Evolutionary conservation across 306 rosid genomes (phyloP), one percentile per base, ranked within the genome.

Genomic region (Cucumis melo): DNA sequence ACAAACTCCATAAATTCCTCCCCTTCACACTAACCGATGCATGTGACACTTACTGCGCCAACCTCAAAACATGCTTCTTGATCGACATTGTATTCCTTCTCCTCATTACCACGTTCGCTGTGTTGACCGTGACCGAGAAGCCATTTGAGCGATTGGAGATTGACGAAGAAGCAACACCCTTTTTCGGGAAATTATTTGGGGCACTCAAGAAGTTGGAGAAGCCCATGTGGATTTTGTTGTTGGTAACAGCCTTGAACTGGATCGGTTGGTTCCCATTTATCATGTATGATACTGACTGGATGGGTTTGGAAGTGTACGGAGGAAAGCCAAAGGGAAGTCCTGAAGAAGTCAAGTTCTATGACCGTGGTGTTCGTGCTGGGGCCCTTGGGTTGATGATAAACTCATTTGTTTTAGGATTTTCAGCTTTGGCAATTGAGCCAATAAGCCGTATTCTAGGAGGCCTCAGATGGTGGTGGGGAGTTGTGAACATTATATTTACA

Each of bases 201-300:
- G 98, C 97, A 0, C 86, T 94, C 17, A 82, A 78, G 12, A 88
- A 82, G 24, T 75, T 94, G 12, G 66, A 80, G 60, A 80, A 80
- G 19, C 98, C 98, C 0, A 91, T 91, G 98, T 80, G 93, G 90
- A 68, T 91, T 13, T 70, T 94, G 3, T 48, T 94, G 0, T n/a
- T 91, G 53, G 98, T 94, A 80, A 94, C 98, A 75, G 85, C 90
- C 21, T 82, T 91, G 0, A 94, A 94, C 12, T 94, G 98, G 97
- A 64, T 91, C 29, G 98, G 95, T 0, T 94, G 98, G 97, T 94
- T 91, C 50, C 97, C 97, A 0, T 94, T 94, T 84, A 21, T 94
- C 74, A 63, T 94, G 36, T 94, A 84, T 73, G 97, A 94, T 80
- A 94, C 98, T 0, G 98, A 94, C 61, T 94, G 98, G 98, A 94